phyloP scores from a whole-genome alignment of 2,329 filamentous ascomycete species.

The Trichophaea hybrida region DNA sequence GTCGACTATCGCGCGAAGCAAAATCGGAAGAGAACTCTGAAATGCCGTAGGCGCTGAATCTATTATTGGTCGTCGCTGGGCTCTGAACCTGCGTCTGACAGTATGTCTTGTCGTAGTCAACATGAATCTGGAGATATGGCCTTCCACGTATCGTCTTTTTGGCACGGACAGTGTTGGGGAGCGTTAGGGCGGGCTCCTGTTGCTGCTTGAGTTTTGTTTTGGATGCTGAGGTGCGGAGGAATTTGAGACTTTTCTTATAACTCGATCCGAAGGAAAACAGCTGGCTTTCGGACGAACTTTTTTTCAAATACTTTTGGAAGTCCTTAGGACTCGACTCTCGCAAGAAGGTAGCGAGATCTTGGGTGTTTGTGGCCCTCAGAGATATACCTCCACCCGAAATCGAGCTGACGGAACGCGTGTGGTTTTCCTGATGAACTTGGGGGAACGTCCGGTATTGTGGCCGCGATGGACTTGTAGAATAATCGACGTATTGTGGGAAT shows the following conservation, averaged over 20 bases:
- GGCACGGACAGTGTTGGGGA: slow-evolving; percentile 19
- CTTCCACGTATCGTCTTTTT: slow-evolving; percentile 26
- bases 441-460: slow-evolving; percentile 15
- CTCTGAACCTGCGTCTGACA: slow-evolving; percentile 13
- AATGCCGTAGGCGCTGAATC: slow-evolving; percentile 8
- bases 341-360: slow-evolving; percentile 26
- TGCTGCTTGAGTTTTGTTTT: not conserved
- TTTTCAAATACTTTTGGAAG: slow-evolving; percentile 13
- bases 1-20: slow-evolving; percentile 5
- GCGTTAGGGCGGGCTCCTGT: not conserved
- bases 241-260: slow-evolving; percentile 13
- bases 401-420: slow-evolving; percentile 10
- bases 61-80: slow-evolving; percentile 6
- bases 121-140: slow-evolving; percentile 26
- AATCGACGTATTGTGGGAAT: slow-evolving; percentile 11
- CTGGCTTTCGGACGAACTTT: not conserved
- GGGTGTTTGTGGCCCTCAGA: slow-evolving; percentile 16
- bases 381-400: slow-evolving; percentile 10
- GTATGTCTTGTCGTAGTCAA: slow-evolving; percentile 23
- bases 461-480: slow-evolving; percentile 6
- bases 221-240: slow-evolving; percentile 10
- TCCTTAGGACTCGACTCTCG: slow-evolving; percentile 25
- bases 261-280: not conserved
- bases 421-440: slow-evolving; percentile 6
- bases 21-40: slow-evolving; percentile 8